Evolutionary conservation across 2,329 filamentous ascomycete genomes (phyloP), one percentile per base, ranked within the genome.

Genomic region (Paecilomyces variotii): DNA sequence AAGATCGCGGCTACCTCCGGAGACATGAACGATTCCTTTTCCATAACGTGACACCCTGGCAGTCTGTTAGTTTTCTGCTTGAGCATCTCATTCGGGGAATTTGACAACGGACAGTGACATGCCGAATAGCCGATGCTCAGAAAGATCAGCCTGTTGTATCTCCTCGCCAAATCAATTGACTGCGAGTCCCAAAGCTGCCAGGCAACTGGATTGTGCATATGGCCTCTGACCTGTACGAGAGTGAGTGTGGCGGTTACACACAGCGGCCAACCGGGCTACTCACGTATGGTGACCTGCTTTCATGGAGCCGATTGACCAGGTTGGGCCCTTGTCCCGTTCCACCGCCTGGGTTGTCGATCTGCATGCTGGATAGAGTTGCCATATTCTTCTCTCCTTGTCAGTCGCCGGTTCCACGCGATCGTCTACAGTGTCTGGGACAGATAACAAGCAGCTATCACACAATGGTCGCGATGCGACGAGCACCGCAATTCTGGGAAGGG

Each of bases 101-200:
- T 19, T 24, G 6, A 57, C 34, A 49, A 79, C 88, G 71, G 77
- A 94, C 94, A 96, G 78, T 97, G 93, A 72, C 94, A 97, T 50
- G 94, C 91, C 24, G 89, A 89, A 78, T 96, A 99, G 54, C 94
- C 94, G 68, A 97, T 92, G 72, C 93, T 95, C 61, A 97, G 80
- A 70, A 97, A 97, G 60, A 99, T 87, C 59, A 96, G 81, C 68
- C 91, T 89, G 74, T 97, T 95, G 65, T 92, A 85, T 65, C 81
- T 84, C 72, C 85, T 88, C 14, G 94, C 93, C 54, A 91, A 80
- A 62, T 84, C 83, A 57, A 97, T 80, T 14, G 90, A 85, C 68
- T 91, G 87, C 25, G 87, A 81, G 64, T 88, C 88, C 80, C 96
- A 90, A 60, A 90, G 80, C 79, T 99, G 94, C 94, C 94, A 99